Evolutionary conservation across 2,329 filamentous ascomycete genomes (phyloP).

Genomic region (Beauveria varroae): DNA sequence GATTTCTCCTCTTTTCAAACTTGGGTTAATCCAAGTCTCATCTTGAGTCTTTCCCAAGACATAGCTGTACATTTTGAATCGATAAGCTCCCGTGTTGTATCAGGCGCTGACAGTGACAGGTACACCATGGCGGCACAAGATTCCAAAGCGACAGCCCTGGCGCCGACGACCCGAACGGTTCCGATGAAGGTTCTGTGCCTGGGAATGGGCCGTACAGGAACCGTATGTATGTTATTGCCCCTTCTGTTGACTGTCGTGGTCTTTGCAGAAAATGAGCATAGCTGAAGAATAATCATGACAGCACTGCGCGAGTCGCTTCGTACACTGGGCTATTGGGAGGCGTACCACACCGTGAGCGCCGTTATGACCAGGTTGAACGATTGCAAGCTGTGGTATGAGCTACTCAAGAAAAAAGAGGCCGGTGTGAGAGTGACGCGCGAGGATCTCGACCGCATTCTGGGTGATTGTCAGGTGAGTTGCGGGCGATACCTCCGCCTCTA

Average conservation of each 20-base stretch:
- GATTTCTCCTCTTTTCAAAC: background rate
- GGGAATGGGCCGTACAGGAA: slow-evolving; percentile 5
- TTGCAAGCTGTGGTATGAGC: slow-evolving; percentile 7
- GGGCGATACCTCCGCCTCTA: background rate
- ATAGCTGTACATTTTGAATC: too few species aligned
- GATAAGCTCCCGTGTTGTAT: too few species aligned
- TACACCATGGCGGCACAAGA: background rate
- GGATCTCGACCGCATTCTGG: slow-evolving; percentile 1
- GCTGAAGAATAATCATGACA: background rate
- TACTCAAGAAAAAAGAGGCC: background rate
- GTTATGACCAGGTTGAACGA: background rate
- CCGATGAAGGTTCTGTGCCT: slow-evolving; percentile 11
- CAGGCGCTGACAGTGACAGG: background rate
- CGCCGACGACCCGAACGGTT: slow-evolving; percentile 2
- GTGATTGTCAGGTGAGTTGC: background rate
- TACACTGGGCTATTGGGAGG: background rate
- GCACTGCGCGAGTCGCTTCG: slow-evolving; percentile 4
- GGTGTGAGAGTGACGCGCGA: background rate
- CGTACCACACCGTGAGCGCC: background rate
- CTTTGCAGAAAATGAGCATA: background rate
- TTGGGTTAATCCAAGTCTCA: background rate
- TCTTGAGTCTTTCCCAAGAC: background rate
- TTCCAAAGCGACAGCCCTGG: background rate
- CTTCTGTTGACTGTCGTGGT: too few species aligned
- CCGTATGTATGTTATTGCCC: background rate